Percentiles rank a stretch among this genome's conserved stretches.
Evolutionary conservation across 139 green algal species (phyloP).

Genomic region (Chloropicon primus): DNA sequence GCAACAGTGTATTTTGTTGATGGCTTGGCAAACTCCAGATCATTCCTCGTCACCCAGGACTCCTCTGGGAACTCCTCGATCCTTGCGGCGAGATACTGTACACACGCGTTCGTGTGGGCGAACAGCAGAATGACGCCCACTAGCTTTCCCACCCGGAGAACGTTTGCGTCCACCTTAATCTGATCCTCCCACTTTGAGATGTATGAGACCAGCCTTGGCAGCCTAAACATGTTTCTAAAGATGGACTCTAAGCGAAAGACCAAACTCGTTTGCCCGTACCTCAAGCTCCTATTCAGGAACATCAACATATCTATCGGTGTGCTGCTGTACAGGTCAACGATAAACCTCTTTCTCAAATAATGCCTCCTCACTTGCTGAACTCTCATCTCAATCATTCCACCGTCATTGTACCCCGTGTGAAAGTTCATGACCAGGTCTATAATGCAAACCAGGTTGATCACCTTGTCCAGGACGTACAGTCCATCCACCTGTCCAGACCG

Average conservation of each 20-base stretch:
- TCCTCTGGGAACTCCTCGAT: conserved; percentile 20
- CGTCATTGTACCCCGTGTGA: not conserved
- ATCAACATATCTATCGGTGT: not conserved
- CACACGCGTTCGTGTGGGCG: conserved; percentile 29
- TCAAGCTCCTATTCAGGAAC: not conserved
- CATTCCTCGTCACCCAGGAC: conserved; percentile 17
- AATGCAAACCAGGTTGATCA: not conserved
- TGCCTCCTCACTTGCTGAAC: not conserved
- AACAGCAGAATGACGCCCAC: conserved; percentile 16
- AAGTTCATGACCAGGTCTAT: not conserved
- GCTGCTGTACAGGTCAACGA: not conserved
- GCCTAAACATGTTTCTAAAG: not conserved
- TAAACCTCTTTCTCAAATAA: not conserved
- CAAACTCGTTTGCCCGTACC: not conserved
- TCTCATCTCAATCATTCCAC: not conserved
- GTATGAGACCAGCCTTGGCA: not conserved
- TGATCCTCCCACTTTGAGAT: not conserved
- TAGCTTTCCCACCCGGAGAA: not conserved
- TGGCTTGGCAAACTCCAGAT: not conserved
- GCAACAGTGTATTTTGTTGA: conserved; percentile 15
- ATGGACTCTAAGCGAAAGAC: not conserved
- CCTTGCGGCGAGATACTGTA: conserved; percentile 18
- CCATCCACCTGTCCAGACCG: not conserved
- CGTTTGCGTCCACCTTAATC: not conserved
- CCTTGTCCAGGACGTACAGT: not conserved